Base-by-base conservation (phyloP, 1,139 yeast species). In the Yarrowia galli region DNA sequence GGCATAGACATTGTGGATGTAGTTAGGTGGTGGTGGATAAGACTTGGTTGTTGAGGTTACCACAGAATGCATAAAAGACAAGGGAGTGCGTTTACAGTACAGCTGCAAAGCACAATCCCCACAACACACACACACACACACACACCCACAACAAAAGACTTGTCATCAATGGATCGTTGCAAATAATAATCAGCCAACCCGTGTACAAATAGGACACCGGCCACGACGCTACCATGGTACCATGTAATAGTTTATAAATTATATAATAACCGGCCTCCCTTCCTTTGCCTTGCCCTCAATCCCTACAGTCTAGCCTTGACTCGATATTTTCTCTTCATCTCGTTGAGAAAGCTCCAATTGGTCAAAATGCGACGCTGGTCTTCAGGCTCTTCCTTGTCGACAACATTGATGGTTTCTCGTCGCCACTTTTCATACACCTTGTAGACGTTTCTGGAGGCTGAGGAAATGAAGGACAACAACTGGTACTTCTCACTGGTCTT, bases 341-440 rank as follows among this genome's bases (percentile, higher is more conserved):
- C 49, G 35, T 58, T 43, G 28, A 58, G 42, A 43, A 43, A 43
- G 38, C 51, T 58, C 64, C 64, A 58, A 16, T 58, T 58, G 15
- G 32, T 13, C 15, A 42, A 2, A 10, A 58, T 58, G 2, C 51
- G 7, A 20, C 16, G 18, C 42, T 32, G 42, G 32, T 58, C 51
- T 28, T 58, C 64, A 6, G 40, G 51, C 18, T 58, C 64, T 2
- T 58, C 32, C 10, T 18, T 40, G 2, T 58, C 64, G 1, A 58
- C 64, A 18, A 58, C 64, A 3, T 16, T 16, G 7, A 58, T 43
- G 13, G 51, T 3, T 42, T 58, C 51, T 12, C 51, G 23, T 42
- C 64, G 25, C 51, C 64, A 58, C 36, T 42, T 58, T 16, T 58
- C 64, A 23, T 58, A 58, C 32, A 58, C 51, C 18, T 58, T 32